Evolutionary conservation across 441 rosid species (phyloP), one percentile per base, ranked within the genome.

Genomic region (Lepidium campestre): DNA sequence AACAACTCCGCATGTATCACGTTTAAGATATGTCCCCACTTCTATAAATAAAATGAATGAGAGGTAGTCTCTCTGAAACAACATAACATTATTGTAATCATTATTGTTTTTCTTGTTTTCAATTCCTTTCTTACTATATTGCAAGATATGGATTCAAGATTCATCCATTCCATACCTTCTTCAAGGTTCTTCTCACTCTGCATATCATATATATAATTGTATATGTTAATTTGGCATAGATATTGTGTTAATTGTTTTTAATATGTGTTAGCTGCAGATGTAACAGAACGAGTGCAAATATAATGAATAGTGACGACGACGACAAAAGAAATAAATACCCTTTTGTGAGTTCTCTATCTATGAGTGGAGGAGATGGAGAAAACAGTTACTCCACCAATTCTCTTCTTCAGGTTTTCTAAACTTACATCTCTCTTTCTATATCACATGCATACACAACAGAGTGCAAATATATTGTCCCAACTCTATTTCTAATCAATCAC

Each of bases 311-410:
- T 10, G 55, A 14, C 6, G 44, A 47, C 55, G 57, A 62, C 18
- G 68, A 54, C 14, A 61, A 22, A 22, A 31, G 25, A 14, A 29
- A 31, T 40, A 14, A 18, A 4, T 32, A 60, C 47, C 5, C 44
- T 25, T 62, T 37, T 27, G 40, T 11, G 63, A 36, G 44, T 37
- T 18, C 25, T 36, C 29, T 55, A 17, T 57, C 67, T 42, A 66
- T 72, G 76, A 58, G 10, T 35, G 66, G 71, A 6, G 75, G 71
- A 47, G 75, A 57, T 64, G 71, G 70, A 57, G 60, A 57, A 19
- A 40, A 72, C 65, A 72, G 66, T 49, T 65, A 72, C 71, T 47
- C 61, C 11, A 57, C 60, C 31, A 72, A 64, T 40, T 64, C 65
- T 19, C 53, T 64, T 64, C 75, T 71, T 63, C 75, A 71, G 75